These are phyloP conservation scores for Lipomyces sp. DNA, from an alignment of 805 yeast genomes.

Conservation along the genomic window DNA sequence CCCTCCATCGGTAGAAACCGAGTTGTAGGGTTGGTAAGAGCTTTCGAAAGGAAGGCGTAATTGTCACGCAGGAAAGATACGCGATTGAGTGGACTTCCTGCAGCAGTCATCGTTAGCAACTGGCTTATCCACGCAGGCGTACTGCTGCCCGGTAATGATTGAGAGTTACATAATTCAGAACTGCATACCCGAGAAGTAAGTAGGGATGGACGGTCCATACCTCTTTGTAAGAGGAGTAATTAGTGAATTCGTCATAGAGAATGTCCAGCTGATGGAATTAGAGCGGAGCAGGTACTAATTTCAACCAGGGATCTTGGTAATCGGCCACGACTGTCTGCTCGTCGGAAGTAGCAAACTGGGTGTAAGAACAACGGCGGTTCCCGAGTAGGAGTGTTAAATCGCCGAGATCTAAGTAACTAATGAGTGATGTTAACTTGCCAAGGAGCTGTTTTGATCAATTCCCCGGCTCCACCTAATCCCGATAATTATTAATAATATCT, in stretches of 20 bases:
- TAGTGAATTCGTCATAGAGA: slow-evolving; percentile 15
- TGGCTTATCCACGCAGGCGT: neutral
- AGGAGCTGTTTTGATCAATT: no score
- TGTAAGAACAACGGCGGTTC: no score
- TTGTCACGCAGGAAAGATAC: slow-evolving; percentile 68
- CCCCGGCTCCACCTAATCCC: no score
- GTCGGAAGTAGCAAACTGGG: no score
- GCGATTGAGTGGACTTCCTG: slow-evolving; percentile 62
- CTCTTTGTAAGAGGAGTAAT: slow-evolving; percentile 37
- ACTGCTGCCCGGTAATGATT: neutral
- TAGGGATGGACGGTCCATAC: slow-evolving; percentile 34
- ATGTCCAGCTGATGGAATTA: neutral
- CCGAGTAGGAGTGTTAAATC: no score
- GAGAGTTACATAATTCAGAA: neutral
- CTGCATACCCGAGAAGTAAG: slow-evolving; percentile 36
- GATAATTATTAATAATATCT: no score
- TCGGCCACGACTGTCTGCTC: no score
- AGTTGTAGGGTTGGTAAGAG: slow-evolving; percentile 54
- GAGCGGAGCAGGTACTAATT: neutral
- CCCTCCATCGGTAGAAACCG: slow-evolving; percentile 53
- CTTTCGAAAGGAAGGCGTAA: slow-evolving; percentile 53
- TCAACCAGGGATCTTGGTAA: neutral
- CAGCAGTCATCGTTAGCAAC: slow-evolving; percentile 42
- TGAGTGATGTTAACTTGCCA: no score
- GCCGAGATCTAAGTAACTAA: no score